Conservation (phyloP, 2,329 filamentous ascomycete species). For the Colletotrichum magnum region DNA sequence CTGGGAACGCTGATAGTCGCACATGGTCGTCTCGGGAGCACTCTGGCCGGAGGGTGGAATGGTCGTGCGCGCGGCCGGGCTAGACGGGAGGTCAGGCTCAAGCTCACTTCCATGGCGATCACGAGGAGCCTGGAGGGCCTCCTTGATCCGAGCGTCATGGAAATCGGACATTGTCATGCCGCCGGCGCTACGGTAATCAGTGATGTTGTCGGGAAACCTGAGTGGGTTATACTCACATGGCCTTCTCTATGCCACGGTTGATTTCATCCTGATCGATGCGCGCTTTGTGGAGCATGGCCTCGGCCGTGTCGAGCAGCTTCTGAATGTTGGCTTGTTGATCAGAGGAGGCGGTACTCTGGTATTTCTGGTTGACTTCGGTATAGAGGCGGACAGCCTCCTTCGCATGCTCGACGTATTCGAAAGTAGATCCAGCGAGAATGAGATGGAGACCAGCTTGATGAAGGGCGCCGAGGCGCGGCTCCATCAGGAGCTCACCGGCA, state of each 20-base stretch:
- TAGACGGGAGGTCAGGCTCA: not conserved
- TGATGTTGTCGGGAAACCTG: not conserved
- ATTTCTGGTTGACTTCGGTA: not conserved
- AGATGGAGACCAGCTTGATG: not conserved
- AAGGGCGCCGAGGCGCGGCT: not conserved
- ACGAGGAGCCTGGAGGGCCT: not conserved
- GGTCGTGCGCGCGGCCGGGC: not conserved
- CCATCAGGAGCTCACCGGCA: not conserved
- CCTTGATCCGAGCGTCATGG: not conserved
- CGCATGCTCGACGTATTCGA: not conserved
- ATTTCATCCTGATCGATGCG: not conserved
- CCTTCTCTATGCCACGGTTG: not conserved
- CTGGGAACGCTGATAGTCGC: too few species aligned
- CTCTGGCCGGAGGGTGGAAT: not conserved
- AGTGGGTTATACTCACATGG: not conserved
- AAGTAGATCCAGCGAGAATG: not conserved
- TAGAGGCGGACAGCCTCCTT: not conserved
- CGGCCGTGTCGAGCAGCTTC: not conserved
- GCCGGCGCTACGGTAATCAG: not conserved
- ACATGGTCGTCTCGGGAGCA: not conserved
- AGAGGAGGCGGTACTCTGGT: not conserved
- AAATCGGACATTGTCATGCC: not conserved
- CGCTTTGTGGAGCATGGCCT: not conserved
- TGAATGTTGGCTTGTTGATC: not conserved
- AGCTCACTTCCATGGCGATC: not conserved